phyloP scores from a whole-genome alignment of 2,329 filamentous ascomycete genomes.

The Aspergillus fumigatus region DNA sequence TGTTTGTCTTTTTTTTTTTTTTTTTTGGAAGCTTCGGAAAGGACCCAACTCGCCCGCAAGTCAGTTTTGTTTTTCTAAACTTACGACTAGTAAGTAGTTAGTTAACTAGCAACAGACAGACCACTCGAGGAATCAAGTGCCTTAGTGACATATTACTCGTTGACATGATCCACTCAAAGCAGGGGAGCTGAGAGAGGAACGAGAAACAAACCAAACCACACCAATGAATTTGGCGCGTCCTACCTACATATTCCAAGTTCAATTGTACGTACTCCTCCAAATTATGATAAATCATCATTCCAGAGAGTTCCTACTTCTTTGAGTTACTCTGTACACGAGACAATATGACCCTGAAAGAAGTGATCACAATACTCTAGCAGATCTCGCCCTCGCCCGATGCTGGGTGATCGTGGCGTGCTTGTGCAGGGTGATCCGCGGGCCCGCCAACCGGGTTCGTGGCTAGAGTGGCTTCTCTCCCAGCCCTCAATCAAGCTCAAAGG shows the following conservation, averaged over 20 bases:
- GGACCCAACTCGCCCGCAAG: not conserved
- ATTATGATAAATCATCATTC: not conserved
- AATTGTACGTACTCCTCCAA: not conserved
- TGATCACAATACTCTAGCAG: not conserved
- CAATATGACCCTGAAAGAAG: not conserved
- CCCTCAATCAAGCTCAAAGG: not conserved
- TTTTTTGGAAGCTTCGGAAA: not conserved
- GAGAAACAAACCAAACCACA: not conserved
- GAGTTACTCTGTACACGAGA: not conserved
- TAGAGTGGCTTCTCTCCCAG: constrained; percentile 4
- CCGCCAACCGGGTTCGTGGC: constrained; percentile 17
- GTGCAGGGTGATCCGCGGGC: constrained; percentile 15
- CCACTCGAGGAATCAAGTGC: too few species aligned
- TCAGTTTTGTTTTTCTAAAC: too few species aligned
- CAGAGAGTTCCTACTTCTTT: not conserved
- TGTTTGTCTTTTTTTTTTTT: not conserved
- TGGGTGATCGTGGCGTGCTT: constrained; percentile 8
- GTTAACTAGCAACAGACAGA: not conserved
- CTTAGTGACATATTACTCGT: too few species aligned
- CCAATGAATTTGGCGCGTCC: not conserved
- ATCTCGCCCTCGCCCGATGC: not conserved
- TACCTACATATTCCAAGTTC: not conserved
- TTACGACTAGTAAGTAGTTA: not conserved
- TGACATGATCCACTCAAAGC: not conserved
- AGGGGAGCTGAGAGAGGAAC: not conserved